These are phyloP conservation scores for Suillus luteus DNA, from an alignment of 768 basidiomycete species.

Conservation along the genomic window DNA sequence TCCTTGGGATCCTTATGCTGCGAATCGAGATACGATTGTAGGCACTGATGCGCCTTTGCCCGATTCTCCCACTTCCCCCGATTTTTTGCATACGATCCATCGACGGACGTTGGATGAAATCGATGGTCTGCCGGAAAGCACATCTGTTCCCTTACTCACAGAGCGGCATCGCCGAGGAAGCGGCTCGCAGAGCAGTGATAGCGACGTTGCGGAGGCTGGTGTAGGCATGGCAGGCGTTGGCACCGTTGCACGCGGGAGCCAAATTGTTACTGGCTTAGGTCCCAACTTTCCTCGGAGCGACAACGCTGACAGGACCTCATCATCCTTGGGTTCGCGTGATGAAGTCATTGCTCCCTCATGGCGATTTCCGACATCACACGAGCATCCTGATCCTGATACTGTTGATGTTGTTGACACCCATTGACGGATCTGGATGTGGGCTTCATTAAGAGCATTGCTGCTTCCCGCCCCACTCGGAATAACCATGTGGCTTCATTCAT, in stretches of 20 bases:
- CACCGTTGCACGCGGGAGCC: conserved; percentile 40
- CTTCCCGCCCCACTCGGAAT: conserved; percentile 1
- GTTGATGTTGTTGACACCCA: conserved; percentile 3
- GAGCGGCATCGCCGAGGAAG: conserved; percentile 26
- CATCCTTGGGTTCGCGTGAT: neutral
- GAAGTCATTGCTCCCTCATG: neutral
- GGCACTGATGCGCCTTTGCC: conserved; percentile 25
- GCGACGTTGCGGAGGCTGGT: conserved; percentile 27
- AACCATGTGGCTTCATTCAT: conserved; percentile 7
- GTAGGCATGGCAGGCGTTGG: conserved; percentile 49
- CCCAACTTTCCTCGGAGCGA: conserved; percentile 19
- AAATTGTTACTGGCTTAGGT: conserved; percentile 21
- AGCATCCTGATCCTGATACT: conserved; percentile 4
- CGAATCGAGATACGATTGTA: conserved; percentile 32
- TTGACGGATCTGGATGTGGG: neutral
- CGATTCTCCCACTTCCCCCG: conserved; percentile 18
- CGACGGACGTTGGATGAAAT: conserved; percentile 10
- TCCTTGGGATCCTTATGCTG: conserved; percentile 28
- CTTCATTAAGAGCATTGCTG: neutral
- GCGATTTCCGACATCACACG: neutral
- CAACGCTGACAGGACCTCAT: conserved; percentile 10
- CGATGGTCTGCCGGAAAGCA: conserved; percentile 16
- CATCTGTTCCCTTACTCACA: conserved; percentile 35
- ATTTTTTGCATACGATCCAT: conserved; percentile 12
- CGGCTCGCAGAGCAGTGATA: conserved; percentile 16